These are phyloP conservation scores for Rhodomyrtus tomentosa DNA, from an alignment of 345 rosid species.

Conservation along the genomic window DNA sequence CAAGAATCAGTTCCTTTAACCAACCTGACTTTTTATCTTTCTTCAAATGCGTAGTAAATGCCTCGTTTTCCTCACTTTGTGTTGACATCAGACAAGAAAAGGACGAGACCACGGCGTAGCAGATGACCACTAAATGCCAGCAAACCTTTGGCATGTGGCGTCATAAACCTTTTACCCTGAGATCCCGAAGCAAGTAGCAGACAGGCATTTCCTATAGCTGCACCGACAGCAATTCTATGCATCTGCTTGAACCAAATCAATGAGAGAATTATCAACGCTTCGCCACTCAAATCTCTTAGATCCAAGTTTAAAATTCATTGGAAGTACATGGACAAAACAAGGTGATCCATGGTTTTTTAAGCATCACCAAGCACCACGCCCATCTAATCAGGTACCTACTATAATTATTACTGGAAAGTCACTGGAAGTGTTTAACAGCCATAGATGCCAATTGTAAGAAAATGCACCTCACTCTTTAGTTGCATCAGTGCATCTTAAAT, in stretches of 20 bases:
- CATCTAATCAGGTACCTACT: background rate
- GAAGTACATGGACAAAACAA: background rate
- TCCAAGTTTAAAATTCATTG: background rate
- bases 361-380: background rate
- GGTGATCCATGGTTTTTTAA: background rate
- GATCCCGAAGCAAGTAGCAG: constrained; percentile 78
- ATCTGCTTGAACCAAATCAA: constrained; percentile 17
- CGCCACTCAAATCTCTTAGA: background rate
- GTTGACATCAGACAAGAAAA: background rate
- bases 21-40: too few relatives aligned
- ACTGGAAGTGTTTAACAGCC: background rate
- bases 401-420: background rate
- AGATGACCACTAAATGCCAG: background rate
- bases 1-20: too few relatives aligned
- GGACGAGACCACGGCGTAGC: background rate
- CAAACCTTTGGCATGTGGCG: constrained; percentile 85
- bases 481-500: constrained; percentile 83
- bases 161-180: constrained; percentile 75
- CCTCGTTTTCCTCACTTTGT: too few relatives aligned
- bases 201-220: constrained; percentile 78
- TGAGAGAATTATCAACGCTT: background rate
- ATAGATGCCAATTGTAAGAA: background rate
- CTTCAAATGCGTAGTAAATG: too few relatives aligned
- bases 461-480: constrained; percentile 42
- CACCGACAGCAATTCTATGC: constrained; percentile 66